These are phyloP conservation scores for Diplotaxis tenuifolia DNA, from an alignment of 345 rosid species.

Conservation along the genomic window DNA sequence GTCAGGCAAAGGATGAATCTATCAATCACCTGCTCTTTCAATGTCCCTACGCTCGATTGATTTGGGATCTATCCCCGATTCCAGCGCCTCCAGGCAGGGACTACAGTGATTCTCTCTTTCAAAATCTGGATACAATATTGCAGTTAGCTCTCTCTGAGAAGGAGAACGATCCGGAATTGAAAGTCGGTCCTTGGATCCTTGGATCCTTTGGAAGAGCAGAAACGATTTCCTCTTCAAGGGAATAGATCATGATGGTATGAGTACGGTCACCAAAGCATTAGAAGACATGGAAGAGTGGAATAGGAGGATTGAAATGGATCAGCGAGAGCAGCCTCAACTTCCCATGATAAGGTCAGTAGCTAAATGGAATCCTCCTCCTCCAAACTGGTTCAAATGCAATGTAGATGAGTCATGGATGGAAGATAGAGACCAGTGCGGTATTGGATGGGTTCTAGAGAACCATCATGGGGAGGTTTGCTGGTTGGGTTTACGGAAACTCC, in stretches of 20 bases:
- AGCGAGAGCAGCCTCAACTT: not conserved
- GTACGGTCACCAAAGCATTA: not conserved
- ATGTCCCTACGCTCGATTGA: no score
- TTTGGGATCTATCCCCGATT: no score
- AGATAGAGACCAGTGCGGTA: not conserved
- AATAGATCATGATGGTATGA: not conserved
- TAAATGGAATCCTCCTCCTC: not conserved
- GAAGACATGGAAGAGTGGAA: not conserved
- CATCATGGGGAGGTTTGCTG: not conserved
- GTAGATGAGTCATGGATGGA: not conserved
- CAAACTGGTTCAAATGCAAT: not conserved
- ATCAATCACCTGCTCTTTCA: no score
- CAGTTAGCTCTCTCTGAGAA: no score
- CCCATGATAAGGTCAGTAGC: not conserved
- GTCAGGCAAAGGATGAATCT: no score
- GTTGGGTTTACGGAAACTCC: not conserved
- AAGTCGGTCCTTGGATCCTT: no score
- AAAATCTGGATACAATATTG: no score
- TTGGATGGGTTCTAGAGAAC: not conserved
- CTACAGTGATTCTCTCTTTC: no score
- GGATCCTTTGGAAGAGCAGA: not conserved
- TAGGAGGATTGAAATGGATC: not conserved
- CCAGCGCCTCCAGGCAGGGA: no score
- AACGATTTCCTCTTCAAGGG: not conserved
- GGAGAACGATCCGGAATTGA: no score